phyloP scores from a whole-genome alignment of 768 basidiomycete genomes.

The Mycena kentingensis region DNA sequence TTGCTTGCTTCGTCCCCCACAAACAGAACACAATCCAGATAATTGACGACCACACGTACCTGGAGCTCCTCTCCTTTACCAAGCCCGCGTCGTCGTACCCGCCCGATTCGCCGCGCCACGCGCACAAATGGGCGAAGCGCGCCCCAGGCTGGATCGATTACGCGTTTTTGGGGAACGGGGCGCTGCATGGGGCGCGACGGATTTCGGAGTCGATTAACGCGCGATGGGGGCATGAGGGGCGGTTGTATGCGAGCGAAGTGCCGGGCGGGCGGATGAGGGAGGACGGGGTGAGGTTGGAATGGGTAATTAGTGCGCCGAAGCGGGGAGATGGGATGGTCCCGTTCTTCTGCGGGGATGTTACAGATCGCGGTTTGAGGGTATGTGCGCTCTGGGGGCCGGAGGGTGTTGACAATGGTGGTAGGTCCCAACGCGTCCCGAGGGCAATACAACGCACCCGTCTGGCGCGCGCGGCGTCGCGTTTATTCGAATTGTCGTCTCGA shows the following conservation, averaged over 20 bases:
- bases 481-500: conserved; percentile 44
- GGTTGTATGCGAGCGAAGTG: conserved; percentile 46
- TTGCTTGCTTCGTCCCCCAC: neutral
- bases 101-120: conserved; percentile 49
- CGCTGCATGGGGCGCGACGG: conserved; percentile 29
- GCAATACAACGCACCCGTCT: conserved; percentile 53
- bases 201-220: conserved; percentile 58
- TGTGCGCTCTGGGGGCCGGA: conserved; percentile 20
- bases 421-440: conserved; percentile 52
- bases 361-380: conserved; percentile 60
- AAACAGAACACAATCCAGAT: conserved; percentile 37
- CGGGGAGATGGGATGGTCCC: conserved; percentile 44
- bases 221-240: conserved; percentile 43
- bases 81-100: conserved; percentile 57
- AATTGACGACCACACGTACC: conserved; percentile 58
- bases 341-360: conserved; percentile 77
- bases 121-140: conserved; percentile 56
- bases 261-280: conserved; percentile 56
- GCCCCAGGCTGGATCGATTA: conserved; percentile 69
- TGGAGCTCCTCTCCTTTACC: conserved; percentile 72
- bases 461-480: conserved; percentile 51
- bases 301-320: conserved; percentile 54
- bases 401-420: conserved; percentile 20
- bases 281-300: conserved; percentile 58
- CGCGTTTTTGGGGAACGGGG: conserved; percentile 58